Base-by-base conservation (phyloP, 2,329 filamentous ascomycete species). In the Chaetomium sp. region DNA sequence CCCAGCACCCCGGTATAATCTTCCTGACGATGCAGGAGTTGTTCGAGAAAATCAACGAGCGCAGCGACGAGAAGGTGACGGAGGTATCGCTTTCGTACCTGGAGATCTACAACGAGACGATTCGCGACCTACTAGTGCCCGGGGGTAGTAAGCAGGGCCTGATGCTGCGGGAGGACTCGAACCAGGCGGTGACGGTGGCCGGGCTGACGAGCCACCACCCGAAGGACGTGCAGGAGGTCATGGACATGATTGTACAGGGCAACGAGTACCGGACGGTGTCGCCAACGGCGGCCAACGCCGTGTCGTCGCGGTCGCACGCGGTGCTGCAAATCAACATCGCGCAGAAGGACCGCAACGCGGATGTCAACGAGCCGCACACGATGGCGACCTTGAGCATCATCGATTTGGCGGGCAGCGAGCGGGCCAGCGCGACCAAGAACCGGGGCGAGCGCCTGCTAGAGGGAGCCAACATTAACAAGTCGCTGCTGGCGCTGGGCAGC, bases 391-490 rank as follows among this genome's bases (percentile, higher is more conserved):
- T 99, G 45, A 97, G 92, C 69, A 97, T 99, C 66, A 99, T 99
- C 69, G 94, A 99, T 75, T 76, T 99, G 64, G 94, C 94, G 4
- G 94, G 94, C 51, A 97, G 91, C 62, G 94, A 99, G 72, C 85
- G 94, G 65, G 94, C 94, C 1, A 96, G 91, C 55, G 94, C 91
- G 32, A 99, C 94, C 19, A 96, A 96, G 75, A 99, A 99, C 71
- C 80, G 94, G 53, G 94, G 94, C 54, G 92, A 96, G 69, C 81
- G 94, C 40, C 76, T 99, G 40, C 79, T 91, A 11, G 94, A 99
- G 72, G 94, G 94, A 61, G 94, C 94, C 65, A 99, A 99, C 72
- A 99, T 99, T 81, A 99, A 99, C 82, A 96, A 97, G 69, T 99
- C 94, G 1, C 79, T 99, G 2, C 83, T 99, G 12, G 92, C 94